phyloP scores from a whole-genome alignment of 805 yeast genomes.

The Debaryomyces castellii region DNA sequence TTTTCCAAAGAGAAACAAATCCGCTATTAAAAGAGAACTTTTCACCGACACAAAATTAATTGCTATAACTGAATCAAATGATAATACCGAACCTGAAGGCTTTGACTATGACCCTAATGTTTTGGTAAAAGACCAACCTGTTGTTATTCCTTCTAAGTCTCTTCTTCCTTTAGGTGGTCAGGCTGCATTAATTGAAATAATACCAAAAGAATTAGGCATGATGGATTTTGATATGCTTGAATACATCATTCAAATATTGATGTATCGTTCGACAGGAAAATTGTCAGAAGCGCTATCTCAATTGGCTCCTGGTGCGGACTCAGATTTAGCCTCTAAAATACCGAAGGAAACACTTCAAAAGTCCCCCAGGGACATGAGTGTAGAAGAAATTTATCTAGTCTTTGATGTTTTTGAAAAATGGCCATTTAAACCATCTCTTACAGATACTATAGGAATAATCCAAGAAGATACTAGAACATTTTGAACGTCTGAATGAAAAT shows the following conservation, averaged over 20 bases:
- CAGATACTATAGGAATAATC: conserved; percentile 16
- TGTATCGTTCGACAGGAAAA: conserved; percentile 47
- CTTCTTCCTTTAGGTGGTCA: conserved; percentile 32
- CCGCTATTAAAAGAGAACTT: conserved; percentile 63
- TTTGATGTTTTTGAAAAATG: conserved; percentile 59
- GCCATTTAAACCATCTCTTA: conserved; percentile 77
- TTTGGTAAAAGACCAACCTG: conserved; percentile 36
- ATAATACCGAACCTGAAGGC: conserved; percentile 26
- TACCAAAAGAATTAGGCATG: conserved; percentile 32
- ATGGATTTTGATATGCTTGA: conserved; percentile 59
- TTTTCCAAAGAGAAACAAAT: conserved; percentile 53
- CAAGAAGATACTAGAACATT: conserved; percentile 11
- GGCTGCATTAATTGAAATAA: conserved; percentile 58
- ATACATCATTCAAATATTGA: conserved; percentile 60
- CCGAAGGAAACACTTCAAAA: conserved; percentile 39
- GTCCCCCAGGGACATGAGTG: conserved; percentile 47
- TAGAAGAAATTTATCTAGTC: conserved; percentile 54
- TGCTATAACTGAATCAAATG: conserved; percentile 40
- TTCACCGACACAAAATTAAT: conserved; percentile 58
- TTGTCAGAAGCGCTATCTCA: conserved; percentile 46
- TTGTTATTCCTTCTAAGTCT: conserved; percentile 25
- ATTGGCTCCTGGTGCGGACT: conserved; percentile 81
- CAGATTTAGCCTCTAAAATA: conserved; percentile 40
- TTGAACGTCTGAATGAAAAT: background rate
- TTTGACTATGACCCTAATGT: conserved; percentile 35